Evolutionary conservation across 306 rosid genomes (phyloP).

Genomic region (Vicia villosa): DNA sequence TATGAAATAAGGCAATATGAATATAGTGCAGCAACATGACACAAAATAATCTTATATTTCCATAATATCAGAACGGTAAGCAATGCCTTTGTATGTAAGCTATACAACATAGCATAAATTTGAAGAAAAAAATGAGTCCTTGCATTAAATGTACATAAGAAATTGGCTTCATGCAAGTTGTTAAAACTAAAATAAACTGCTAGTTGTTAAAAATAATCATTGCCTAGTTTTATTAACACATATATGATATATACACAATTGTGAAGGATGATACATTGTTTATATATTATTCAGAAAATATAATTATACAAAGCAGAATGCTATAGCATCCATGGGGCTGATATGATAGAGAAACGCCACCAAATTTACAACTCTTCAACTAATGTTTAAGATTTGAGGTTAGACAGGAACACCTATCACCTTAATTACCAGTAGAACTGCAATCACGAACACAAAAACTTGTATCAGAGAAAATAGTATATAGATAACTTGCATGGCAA

Average conservation of each 20-base stretch:
- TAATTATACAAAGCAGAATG: constrained; percentile 41
- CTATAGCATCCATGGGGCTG: constrained; percentile 47
- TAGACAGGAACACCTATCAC: constrained; percentile 20
- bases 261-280: constrained; percentile 29
- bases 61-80: no score
- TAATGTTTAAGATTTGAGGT: constrained; percentile 20
- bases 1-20: no score
- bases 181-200: no score
- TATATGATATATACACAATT: constrained; percentile 27
- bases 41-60: no score
- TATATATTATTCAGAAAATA: constrained; percentile 29
- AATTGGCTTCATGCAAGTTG: no score
- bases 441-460: constrained; percentile 43
- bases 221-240: constrained; percentile 15
- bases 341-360: constrained; percentile 45
- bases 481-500: constrained; percentile 9
- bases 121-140: no score
- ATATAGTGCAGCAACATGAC: no score
- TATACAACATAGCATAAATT: no score
- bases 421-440: constrained; percentile 68
- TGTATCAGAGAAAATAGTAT: constrained; percentile 14
- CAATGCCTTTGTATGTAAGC: no score
- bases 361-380: constrained; percentile 31
- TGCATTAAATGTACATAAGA: no score
- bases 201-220: background rate